These are phyloP conservation scores for Syzygium grande DNA, from an alignment of 345 rosid species.

Conservation along the genomic window DNA sequence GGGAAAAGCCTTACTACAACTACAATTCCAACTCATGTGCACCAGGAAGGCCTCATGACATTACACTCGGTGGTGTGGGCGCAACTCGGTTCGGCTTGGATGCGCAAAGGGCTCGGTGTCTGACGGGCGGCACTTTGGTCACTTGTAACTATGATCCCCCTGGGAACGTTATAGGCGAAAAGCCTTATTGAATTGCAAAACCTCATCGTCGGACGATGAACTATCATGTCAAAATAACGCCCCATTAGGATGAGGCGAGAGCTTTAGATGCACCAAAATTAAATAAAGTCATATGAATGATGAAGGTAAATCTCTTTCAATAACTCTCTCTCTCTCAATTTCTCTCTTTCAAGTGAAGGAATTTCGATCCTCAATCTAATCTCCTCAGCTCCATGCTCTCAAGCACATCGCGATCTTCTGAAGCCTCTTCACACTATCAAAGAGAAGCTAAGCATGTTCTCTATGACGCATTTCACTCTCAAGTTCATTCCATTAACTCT, in stretches of 20 bases:
- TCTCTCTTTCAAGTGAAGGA: neutral
- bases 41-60: slow-evolving; percentile 1
- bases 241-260: neutral
- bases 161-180: neutral
- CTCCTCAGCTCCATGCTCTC: neutral
- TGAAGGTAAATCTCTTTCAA: neutral
- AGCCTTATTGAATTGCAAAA: slow-evolving; percentile 4
- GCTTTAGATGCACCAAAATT: neutral
- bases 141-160: slow-evolving; percentile 23
- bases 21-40: slow-evolving; percentile 2
- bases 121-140: slow-evolving; percentile 5
- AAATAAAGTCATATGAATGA: neutral
- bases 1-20: slow-evolving; percentile 2
- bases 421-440: neutral
- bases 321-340: neutral
- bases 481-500: neutral
- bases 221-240: neutral
- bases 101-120: slow-evolving; percentile 4
- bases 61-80: slow-evolving; percentile 19
- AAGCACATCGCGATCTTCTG: neutral
- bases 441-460: neutral
- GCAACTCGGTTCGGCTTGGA: slow-evolving; percentile 1
- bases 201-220: neutral
- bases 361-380: neutral
- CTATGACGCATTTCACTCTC: neutral